These are phyloP conservation scores for Fusarium agapanthi DNA, from an alignment of 2,329 filamentous ascomycete species.

Conservation along the genomic window DNA sequence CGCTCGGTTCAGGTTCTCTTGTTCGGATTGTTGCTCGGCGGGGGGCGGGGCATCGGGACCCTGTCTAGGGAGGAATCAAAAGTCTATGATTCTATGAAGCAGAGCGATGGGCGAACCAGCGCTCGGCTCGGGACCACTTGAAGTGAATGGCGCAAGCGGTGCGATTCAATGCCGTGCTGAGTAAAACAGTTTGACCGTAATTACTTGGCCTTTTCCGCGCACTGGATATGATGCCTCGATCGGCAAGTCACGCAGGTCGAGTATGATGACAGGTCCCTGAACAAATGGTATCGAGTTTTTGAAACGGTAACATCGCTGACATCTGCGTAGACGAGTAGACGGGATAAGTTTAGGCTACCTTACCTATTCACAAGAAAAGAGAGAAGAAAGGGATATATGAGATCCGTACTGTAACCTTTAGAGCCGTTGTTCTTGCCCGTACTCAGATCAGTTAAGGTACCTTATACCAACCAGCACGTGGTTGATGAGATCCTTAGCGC, in stretches of 20 bases:
- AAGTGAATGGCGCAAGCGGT: constrained; percentile 36
- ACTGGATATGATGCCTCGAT: constrained; percentile 18
- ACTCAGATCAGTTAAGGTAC: not conserved
- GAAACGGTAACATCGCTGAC: not conserved
- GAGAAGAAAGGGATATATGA: not conserved
- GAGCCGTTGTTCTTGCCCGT: not conserved
- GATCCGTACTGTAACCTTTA: not conserved
- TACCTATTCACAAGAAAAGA: not conserved
- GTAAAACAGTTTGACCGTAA: constrained; percentile 14
- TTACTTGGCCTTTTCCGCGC: constrained; percentile 3
- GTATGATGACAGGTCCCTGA: not conserved
- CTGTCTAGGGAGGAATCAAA: constrained; percentile 17
- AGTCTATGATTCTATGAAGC: constrained; percentile 37
- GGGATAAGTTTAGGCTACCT: not conserved
- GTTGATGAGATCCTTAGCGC: not conserved
- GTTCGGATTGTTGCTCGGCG: constrained; percentile 17
- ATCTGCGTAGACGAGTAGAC: not conserved
- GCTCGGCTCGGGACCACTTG: constrained; percentile 27
- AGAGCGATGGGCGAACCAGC: constrained; percentile 30
- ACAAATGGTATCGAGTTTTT: not conserved
- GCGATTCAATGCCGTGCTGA: constrained; percentile 36
- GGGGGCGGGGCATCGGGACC: constrained; percentile 28
- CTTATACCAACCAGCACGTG: constrained; percentile 9
- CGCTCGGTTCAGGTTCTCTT: constrained; percentile 7
- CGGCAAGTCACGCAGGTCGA: constrained; percentile 18